Percentiles rank a stretch among this genome's conserved stretches.
Conservation (phyloP, 441 rosid genomes). For the Eutrema salsugineum region DNA sequence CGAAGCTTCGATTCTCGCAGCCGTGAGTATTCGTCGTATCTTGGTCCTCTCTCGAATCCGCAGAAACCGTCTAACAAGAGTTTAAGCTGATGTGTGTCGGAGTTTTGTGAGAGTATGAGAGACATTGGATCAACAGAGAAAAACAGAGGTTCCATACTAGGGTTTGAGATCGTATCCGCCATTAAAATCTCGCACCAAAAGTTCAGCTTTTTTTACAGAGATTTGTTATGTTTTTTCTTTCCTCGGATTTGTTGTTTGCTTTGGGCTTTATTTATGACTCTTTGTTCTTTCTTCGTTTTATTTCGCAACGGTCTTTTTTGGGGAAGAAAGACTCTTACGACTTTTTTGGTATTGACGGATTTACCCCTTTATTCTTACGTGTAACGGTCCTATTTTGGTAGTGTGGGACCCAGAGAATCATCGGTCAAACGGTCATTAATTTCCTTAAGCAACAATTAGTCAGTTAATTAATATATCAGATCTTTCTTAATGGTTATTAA, state of each 20-base stretch:
- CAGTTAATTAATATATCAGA: too few species aligned
- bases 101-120: constrained; percentile 54
- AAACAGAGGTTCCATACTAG: constrained; percentile 34
- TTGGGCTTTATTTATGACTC: constrained; percentile 5
- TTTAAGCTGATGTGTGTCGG: constrained; percentile 41
- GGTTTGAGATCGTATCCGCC: constrained; percentile 42
- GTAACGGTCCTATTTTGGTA: constrained; percentile 28
- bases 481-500: too few species aligned
- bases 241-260: neutral
- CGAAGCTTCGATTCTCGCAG: constrained; percentile 64
- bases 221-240: neutral
- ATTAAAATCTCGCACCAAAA: constrained; percentile 2
- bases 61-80: constrained; percentile 44
- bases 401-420: constrained; percentile 1
- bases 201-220: neutral
- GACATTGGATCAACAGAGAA: constrained; percentile 59
- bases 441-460: neutral
- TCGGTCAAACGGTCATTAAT: constrained; percentile 24
- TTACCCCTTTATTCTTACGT: neutral
- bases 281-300: neutral
- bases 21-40: constrained; percentile 62
- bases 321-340: neutral
- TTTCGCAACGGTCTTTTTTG: constrained; percentile 25
- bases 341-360: neutral
- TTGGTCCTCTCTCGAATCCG: constrained; percentile 75